These are phyloP conservation scores for Immersiella caudata DNA, from an alignment of 495 filamentous ascomycete species.

Conservation along the genomic window DNA sequence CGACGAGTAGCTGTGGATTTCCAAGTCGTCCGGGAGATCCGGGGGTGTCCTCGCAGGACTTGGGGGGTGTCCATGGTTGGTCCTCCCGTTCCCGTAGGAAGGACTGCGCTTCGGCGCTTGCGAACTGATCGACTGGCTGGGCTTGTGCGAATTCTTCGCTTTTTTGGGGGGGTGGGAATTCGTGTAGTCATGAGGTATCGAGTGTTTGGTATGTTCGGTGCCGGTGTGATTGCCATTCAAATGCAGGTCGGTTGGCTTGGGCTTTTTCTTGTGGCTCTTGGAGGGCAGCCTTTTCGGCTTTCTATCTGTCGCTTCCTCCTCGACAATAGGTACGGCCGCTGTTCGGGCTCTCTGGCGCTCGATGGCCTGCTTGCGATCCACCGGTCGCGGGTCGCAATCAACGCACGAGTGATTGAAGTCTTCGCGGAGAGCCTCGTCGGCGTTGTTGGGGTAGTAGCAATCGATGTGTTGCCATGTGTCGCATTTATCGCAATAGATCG, in stretches of 20 bases:
- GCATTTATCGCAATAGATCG: conserved; percentile 93
- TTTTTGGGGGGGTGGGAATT: conserved; percentile 60
- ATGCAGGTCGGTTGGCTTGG: conserved; percentile 55
- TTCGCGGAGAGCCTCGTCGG: conserved; percentile 69
- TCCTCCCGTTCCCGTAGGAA: conserved; percentile 45
- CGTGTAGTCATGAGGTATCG: conserved; percentile 38
- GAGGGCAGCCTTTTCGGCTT: conserved; percentile 68
- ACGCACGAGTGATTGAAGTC: conserved; percentile 77
- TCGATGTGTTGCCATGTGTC: conserved; percentile 98
- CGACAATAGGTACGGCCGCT: conserved; percentile 54
- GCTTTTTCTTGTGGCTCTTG: conserved; percentile 78
- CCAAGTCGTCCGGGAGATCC: conserved; percentile 56
- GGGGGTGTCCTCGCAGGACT: conserved; percentile 60
- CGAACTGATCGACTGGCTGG: conserved; percentile 70
- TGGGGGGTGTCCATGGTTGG: conserved; percentile 51
- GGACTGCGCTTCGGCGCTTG: conserved; percentile 59
- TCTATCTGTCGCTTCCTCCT: conserved; percentile 58
- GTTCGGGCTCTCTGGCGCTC: conserved; percentile 55
- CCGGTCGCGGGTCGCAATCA: conserved; percentile 74
- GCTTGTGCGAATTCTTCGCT: conserved; percentile 72
- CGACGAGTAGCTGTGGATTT: conserved; percentile 66
- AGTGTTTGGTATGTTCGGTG: conserved; percentile 38
- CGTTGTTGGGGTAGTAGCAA: conserved; percentile 81
- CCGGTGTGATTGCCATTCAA: conserved; percentile 51
- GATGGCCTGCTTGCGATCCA: conserved; percentile 73